Conservation (phyloP, 768 basidiomycete species). For the Lactifluus subvellereus region DNA sequence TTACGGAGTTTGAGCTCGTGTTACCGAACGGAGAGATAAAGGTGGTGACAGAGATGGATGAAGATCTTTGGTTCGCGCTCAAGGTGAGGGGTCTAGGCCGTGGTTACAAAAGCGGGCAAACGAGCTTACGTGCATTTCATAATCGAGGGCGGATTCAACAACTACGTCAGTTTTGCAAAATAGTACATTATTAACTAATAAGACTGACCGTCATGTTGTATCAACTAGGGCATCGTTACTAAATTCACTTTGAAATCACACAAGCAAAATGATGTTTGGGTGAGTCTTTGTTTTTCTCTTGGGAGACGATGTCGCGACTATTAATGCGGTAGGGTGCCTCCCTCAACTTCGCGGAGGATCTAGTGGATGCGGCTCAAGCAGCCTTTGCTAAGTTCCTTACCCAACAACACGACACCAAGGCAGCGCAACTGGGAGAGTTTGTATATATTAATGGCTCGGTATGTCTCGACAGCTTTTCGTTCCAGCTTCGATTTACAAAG, state of each 20-base stretch:
- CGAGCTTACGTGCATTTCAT: neutral
- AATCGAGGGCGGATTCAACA: conserved; percentile 14
- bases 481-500: conserved; percentile 26
- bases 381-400: neutral
- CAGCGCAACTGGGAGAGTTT: conserved; percentile 1
- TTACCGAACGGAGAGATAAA: conserved; percentile 28
- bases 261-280: conserved; percentile 18
- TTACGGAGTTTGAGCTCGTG: conserved; percentile 29
- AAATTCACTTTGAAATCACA: conserved; percentile 11
- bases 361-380: neutral
- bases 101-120: neutral
- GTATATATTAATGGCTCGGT: conserved; percentile 3
- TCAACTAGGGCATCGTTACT: conserved; percentile 15
- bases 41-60: conserved; percentile 5
- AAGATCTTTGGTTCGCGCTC: conserved; percentile 21
- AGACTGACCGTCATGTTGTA: neutral
- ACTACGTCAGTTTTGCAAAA: conserved; percentile 6
- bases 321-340: neutral
- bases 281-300: neutral
- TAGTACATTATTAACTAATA: too few relatives aligned
- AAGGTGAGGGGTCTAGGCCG: neutral
- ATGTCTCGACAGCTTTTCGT: conserved; percentile 33
- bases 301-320: neutral
- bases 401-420: conserved; percentile 2
- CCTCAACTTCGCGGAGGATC: conserved; percentile 1